Percentiles rank a stretch among this genome's conserved stretches.
Evolutionary conservation across 441 rosid genomes (phyloP).

Genomic region (Croton setiger): DNA sequence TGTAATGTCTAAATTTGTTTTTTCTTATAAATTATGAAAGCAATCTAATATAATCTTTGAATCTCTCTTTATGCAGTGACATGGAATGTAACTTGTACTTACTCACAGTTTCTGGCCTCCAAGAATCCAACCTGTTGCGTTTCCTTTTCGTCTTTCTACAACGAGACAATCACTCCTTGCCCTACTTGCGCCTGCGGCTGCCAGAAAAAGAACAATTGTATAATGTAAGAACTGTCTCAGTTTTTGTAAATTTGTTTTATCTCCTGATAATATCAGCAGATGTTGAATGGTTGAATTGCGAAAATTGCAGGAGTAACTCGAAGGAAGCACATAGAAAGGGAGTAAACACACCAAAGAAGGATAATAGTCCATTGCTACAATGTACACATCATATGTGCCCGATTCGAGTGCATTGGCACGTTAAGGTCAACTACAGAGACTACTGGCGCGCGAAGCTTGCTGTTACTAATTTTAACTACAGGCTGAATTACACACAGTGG

Average conservation of each 20-base stretch:
- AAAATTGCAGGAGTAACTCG: constrained; percentile 61
- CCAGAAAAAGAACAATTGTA: constrained; percentile 51
- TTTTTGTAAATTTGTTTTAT: neutral
- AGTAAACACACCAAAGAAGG: constrained; percentile 60
- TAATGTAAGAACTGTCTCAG: constrained; percentile 24
- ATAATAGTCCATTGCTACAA: constrained; percentile 65
- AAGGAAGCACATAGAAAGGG: constrained; percentile 46
- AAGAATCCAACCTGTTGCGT: constrained; percentile 86
- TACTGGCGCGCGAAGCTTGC: constrained; percentile 94
- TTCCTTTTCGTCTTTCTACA: constrained; percentile 93
- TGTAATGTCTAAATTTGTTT: neutral
- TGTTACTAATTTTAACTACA: constrained; percentile 77
- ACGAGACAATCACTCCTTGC: constrained; percentile 83
- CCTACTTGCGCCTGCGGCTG: constrained; percentile 92
- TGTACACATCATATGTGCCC: constrained; percentile 98
- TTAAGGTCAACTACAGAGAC: constrained; percentile 68
- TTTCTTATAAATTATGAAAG: neutral
- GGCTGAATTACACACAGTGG: constrained; percentile 88
- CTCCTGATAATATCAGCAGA: neutral
- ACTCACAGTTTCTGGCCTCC: constrained; percentile 82
- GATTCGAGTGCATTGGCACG: constrained; percentile 91
- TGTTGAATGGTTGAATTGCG: neutral
- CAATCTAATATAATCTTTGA: neutral
- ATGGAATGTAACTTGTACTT: constrained; percentile 93
- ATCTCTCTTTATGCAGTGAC: constrained; percentile 56